These are phyloP conservation scores for Bauhinia variegata DNA, from an alignment of 306 rosid genomes.

Conservation along the genomic window DNA sequence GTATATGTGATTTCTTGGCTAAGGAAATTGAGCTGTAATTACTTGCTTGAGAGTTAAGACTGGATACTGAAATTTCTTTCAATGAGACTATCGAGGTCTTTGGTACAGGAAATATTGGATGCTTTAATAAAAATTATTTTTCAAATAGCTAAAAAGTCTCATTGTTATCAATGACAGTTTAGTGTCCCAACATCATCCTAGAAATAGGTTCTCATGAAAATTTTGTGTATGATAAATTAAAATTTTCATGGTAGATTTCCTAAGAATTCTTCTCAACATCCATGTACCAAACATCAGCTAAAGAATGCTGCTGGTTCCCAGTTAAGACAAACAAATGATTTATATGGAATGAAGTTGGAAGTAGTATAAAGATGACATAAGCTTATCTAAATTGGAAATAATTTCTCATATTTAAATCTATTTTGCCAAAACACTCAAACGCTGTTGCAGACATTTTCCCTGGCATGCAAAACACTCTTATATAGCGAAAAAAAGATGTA, in stretches of 20 bases:
- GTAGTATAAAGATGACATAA: neutral
- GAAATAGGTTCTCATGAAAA: too few relatives aligned
- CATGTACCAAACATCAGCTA: too few relatives aligned
- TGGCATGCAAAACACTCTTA: neutral
- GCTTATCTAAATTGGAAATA: neutral
- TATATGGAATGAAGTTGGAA: neutral
- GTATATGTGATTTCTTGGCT: conserved; percentile 13
- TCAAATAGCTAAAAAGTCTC: too few relatives aligned
- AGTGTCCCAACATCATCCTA: too few relatives aligned
- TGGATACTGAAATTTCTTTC: conserved; percentile 1
- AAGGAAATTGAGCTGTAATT: conserved; percentile 15
- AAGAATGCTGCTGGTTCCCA: neutral
- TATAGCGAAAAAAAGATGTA: conserved; percentile 20
- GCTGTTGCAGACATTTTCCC: neutral
- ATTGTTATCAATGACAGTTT: too few relatives aligned
- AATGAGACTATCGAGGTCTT: neutral
- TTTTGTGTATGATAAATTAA: too few relatives aligned
- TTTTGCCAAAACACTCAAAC: neutral
- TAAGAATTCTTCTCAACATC: too few relatives aligned
- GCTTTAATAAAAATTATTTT: too few relatives aligned
- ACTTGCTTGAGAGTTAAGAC: neutral
- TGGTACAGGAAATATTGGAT: too few relatives aligned
- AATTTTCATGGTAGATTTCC: too few relatives aligned
- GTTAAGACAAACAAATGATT: neutral
- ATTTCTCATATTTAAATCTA: neutral